A percentile compares a stretch with the other conserved stretches of the same genome.
phyloP scores from a whole-genome alignment of 2,329 filamentous ascomycete genomes.

The Monosporascus sp. region DNA sequence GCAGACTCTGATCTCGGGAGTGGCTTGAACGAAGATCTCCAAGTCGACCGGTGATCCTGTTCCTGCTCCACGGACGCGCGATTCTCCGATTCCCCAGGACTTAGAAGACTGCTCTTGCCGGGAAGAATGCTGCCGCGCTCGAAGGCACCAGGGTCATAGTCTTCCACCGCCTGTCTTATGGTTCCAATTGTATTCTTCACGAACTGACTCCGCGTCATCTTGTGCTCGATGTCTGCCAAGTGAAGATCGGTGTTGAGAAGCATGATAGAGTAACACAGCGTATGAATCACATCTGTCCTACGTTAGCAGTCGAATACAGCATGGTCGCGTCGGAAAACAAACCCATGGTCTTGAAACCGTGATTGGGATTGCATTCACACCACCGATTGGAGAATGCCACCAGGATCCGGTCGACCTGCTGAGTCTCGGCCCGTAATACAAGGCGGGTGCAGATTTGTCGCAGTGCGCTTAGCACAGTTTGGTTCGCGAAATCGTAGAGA shows the following conservation, averaged over 20 bases:
- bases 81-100: conserved; percentile 18
- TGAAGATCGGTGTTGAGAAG: conserved; percentile 95
- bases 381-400: conserved; percentile 84
- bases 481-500: conserved; percentile 77
- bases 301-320: conserved; percentile 25
- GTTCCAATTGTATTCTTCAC: conserved; percentile 95
- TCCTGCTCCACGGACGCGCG: conserved; percentile 15
- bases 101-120: conserved; percentile 28
- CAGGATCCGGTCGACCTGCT: conserved; percentile 92
- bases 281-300: conserved; percentile 79
- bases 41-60: conserved; percentile 17
- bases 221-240: conserved; percentile 87
- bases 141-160: conserved; percentile 64
- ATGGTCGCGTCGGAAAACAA: background rate
- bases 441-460: conserved; percentile 77
- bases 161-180: conserved; percentile 68
- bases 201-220: conserved; percentile 94
- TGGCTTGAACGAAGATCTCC: conserved; percentile 43
- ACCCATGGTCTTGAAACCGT: conserved; percentile 89
- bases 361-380: conserved; percentile 87
- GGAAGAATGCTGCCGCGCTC: conserved; percentile 53
- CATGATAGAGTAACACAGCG: conserved; percentile 93
- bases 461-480: conserved; percentile 73
- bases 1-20: conserved; percentile 40
- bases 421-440: conserved; percentile 83